Percentiles rank a stretch among this genome's conserved stretches.
These are phyloP conservation scores for Clarireedia homoeocarpa DNA, from an alignment of 2,329 filamentous ascomycete species.

Conservation along the genomic window DNA sequence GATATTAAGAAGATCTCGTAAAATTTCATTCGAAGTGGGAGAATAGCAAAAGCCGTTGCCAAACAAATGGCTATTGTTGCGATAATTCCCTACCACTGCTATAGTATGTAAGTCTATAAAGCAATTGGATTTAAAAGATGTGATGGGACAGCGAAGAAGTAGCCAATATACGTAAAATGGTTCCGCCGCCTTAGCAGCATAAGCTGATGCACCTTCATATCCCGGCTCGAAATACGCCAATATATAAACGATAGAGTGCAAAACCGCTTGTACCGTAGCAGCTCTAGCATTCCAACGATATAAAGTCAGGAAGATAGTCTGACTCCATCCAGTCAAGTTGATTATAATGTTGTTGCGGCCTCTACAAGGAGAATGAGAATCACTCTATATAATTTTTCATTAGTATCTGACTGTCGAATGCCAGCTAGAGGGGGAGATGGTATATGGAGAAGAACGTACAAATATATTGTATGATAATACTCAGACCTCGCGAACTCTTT, in stretches of 20 bases:
- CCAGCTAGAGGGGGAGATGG: too few relatives aligned
- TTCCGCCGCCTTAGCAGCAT: background rate
- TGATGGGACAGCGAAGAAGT: too few relatives aligned
- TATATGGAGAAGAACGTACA: background rate
- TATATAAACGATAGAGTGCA: conserved; percentile 39
- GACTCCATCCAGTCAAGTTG: conserved; percentile 32
- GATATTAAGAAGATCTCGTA: conserved; percentile 12
- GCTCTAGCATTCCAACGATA: conserved; percentile 42
- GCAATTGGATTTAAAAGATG: too few relatives aligned
- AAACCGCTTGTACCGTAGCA: conserved; percentile 35
- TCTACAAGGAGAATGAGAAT: background rate
- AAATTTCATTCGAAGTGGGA: conserved; percentile 31
- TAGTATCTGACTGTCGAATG: too few relatives aligned
- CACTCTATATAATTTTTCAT: background rate
- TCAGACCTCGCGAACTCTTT: background rate
- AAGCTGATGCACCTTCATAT: background rate
- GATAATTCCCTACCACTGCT: conserved; percentile 32
- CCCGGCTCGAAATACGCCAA: conserved; percentile 25
- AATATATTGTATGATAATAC: background rate
- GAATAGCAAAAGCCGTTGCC: conserved; percentile 23
- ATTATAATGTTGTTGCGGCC: conserved; percentile 14
- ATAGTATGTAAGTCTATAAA: background rate
- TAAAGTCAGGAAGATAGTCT: conserved; percentile 39
- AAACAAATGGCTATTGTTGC: conserved; percentile 26
- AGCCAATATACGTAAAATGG: background rate